These are phyloP conservation scores for Hygrocybe punicea DNA, from an alignment of 768 basidiomycete species.

Conservation along the genomic window DNA sequence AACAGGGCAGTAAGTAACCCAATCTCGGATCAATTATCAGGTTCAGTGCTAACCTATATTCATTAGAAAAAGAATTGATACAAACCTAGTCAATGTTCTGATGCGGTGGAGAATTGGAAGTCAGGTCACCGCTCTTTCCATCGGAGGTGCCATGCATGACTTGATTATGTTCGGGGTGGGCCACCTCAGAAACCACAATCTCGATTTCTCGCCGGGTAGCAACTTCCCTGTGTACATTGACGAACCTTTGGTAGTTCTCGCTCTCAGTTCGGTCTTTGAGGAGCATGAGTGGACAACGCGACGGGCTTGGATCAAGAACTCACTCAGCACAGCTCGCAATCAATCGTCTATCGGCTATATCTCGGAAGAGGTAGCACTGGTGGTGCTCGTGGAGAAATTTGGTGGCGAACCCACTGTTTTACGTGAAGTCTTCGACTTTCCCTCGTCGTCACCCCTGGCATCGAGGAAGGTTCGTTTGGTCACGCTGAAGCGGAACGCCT, in stretches of 20 bases:
- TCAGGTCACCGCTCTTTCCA: constrained; percentile 3
- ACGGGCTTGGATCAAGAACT: constrained; percentile 2
- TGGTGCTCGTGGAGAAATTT: constrained; percentile 4
- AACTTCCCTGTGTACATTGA: constrained; percentile 13
- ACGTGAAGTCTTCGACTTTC: not conserved
- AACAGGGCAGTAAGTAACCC: constrained; percentile 7
- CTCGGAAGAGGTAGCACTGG: not conserved
- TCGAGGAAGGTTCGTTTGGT: constrained; percentile 6
- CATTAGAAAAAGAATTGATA: constrained; percentile 12
- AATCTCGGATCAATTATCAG: constrained; percentile 2
- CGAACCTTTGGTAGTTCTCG: constrained; percentile 16
- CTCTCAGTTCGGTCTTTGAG: constrained; percentile 11
- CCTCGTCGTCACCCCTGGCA: constrained; percentile 1
- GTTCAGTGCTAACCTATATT: not conserved
- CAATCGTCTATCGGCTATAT: not conserved
- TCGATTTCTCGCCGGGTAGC: no score
- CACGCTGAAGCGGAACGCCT: constrained; percentile 5
- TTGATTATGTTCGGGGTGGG: not conserved
- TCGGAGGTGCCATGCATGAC: not conserved
- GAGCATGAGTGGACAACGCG: constrained; percentile 2
- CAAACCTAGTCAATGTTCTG: constrained; percentile 11
- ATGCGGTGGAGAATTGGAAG: constrained; percentile 16
- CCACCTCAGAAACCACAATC: not conserved
- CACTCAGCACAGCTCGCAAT: not conserved
- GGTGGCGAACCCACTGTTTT: not conserved